phyloP scores from a whole-genome alignment of 768 basidiomycete genomes.

The Collybiopsis confluens region DNA sequence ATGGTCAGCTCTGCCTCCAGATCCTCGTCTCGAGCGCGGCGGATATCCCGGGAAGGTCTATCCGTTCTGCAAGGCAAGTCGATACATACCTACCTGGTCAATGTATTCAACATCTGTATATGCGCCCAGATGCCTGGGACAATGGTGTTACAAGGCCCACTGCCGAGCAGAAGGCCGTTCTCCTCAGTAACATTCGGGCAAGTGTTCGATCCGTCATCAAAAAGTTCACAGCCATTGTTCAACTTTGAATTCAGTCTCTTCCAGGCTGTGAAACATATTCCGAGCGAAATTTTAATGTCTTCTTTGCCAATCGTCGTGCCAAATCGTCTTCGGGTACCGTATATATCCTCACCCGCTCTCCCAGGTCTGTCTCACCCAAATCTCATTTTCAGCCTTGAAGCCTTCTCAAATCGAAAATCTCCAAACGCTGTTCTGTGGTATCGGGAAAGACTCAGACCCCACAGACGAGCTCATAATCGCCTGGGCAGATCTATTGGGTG shows the following conservation, averaged over 20 bases:
- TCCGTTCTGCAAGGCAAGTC: neutral
- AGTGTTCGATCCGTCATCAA: neutral
- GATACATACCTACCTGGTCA: neutral
- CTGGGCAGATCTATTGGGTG: neutral
- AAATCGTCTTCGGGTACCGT: no score
- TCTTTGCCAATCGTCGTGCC: neutral
- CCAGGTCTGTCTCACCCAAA: no score
- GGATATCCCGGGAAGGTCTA: no score
- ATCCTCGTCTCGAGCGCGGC: no score
- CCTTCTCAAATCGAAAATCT: neutral
- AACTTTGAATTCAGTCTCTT: neutral
- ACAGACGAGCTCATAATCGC: neutral
- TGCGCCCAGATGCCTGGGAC: neutral
- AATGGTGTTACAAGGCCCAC: neutral
- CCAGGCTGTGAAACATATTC: neutral
- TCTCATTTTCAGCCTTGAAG: neutral
- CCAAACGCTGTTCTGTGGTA: neutral
- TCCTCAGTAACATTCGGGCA: neutral
- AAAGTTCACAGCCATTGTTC: neutral
- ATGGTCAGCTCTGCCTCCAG: no score
- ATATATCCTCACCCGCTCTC: no score
- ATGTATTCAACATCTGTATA: no score
- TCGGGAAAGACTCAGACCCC: neutral
- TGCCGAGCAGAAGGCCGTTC: neutral
- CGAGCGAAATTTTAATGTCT: neutral